Base-by-base conservation (phyloP, 164 flowering plant genomes). In the Echeveria elegans region DNA sequence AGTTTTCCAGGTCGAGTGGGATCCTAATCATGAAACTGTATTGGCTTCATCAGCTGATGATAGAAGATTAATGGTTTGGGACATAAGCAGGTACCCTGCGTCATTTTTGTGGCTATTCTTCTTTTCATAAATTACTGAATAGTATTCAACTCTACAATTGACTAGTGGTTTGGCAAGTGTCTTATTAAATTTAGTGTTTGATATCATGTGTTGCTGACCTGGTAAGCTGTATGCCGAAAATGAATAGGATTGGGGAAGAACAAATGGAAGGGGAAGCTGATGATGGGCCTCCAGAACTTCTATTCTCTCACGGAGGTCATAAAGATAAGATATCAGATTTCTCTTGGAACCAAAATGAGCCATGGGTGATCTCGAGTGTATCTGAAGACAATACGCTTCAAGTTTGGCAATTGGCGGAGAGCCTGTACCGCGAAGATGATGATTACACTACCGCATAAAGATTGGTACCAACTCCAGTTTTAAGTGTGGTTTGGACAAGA, bases 1-100 rank as follows among this genome's bases (percentile, higher is more conserved):
- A 72, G 98, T 89, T 16, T 91, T 81, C 77, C 95, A 91, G 75
- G 95, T 94, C 11, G 97, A 88, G 71, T 94, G 99, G 99, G 92
- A 88, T 77, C 99, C 99, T 63, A 83, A 78, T 73, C 92, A 89
- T 68, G 97, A 94, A 74, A 87, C 92, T 15, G 86, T 91, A 43
- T 74, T 94, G 74, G 99, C 99, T 60, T 91, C 99, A 41, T 81
- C 90, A 71, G 90, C 86, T 66, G 89, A 76, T 71, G 99, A 91
- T 72, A 82, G 99, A 74, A 86, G 97, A 74, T 48, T 94, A 75
- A 94, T 84, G 83, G 83, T 94, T 74, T 94, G 99, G 99, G 99
- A 94, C 73, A 88, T 94, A 37, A 84, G 75, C 87, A 91, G 96
- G 98, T 90, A 85, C 28, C 37, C 40, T n/a, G n/a, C n/a, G n/a